Conservation (phyloP, 768 basidiomycete genomes). For the Mycena filopes region DNA sequence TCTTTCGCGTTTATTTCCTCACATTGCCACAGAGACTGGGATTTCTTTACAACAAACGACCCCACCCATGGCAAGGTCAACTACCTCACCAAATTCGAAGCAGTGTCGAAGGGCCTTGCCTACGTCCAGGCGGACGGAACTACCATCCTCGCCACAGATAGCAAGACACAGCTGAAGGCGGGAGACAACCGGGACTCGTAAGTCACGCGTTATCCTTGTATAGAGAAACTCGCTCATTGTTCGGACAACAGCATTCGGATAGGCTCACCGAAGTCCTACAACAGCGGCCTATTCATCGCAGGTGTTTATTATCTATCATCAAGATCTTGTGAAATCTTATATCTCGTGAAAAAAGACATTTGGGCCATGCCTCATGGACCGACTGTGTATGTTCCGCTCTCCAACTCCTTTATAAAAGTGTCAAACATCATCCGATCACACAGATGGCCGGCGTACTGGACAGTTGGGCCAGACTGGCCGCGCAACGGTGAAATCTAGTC, state of each 20-base stretch:
- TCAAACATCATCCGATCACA: too few relatives aligned
- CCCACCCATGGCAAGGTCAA: conserved; percentile 79
- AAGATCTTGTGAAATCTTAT: neutral
- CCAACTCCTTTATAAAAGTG: too few relatives aligned
- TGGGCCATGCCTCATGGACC: conserved; percentile 73
- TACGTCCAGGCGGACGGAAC: conserved; percentile 69
- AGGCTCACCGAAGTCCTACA: conserved; percentile 68
- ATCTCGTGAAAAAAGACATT: conserved; percentile 51
- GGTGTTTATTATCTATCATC: conserved; percentile 38
- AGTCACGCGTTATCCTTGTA: conserved; percentile 11
- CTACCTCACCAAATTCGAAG: conserved; percentile 61
- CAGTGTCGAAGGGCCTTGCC: conserved; percentile 64
- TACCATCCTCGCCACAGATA: conserved; percentile 72
- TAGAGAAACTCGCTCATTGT: conserved; percentile 6
- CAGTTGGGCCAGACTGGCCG: conserved; percentile 65
- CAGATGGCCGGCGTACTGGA: conserved; percentile 69
- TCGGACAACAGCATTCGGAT: conserved; percentile 70
- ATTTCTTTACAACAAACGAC: conserved; percentile 71
- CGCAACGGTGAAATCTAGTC: too few relatives aligned
- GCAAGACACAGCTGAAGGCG: conserved; percentile 54
- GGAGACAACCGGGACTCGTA: conserved; percentile 69
- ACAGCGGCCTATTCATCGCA: conserved; percentile 76
- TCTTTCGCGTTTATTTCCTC: neutral
- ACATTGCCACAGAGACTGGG: conserved; percentile 61
- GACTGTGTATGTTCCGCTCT: too few relatives aligned